A percentile compares a stretch with the other conserved stretches of the same genome.
phyloP scores from a whole-genome alignment of 768 basidiomycete genomes.

The Leccinum disarticulatum region DNA sequence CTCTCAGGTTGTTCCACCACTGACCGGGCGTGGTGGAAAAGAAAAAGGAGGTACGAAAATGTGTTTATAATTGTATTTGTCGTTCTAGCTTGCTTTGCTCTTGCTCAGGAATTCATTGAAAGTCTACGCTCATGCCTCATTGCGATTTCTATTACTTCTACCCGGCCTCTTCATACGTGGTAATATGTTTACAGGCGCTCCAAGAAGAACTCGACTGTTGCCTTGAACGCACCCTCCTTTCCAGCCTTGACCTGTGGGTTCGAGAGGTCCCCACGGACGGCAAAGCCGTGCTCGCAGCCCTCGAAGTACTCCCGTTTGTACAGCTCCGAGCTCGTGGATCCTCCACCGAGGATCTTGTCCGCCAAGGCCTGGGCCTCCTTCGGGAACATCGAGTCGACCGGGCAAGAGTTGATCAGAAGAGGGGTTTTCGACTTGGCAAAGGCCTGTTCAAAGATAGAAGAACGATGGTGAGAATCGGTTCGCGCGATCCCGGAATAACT shows the following conservation, averaged over 20 bases:
- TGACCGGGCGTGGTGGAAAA: constrained; percentile 31
- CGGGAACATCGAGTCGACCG: constrained; percentile 52
- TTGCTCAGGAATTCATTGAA: neutral
- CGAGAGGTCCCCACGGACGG: constrained; percentile 48
- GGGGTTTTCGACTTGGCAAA: constrained; percentile 50
- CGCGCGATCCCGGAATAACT: neutral
- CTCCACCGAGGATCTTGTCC: constrained; percentile 49
- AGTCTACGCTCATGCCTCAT: neutral
- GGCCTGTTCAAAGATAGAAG: constrained; percentile 37
- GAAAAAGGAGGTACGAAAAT: neutral
- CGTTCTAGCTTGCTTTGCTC: neutral
- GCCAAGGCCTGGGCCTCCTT: constrained; percentile 42
- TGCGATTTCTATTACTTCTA: neutral
- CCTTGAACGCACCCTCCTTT: constrained; percentile 55
- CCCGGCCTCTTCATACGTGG: neutral
- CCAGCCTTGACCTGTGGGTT: constrained; percentile 55
- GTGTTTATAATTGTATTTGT: neutral
- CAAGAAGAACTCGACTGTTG: constrained; percentile 54
- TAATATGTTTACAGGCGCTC: constrained; percentile 26
- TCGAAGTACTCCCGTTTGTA: constrained; percentile 25
- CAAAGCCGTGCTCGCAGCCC: constrained; percentile 56
- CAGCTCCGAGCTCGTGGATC: constrained; percentile 44
- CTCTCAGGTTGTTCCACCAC: constrained; percentile 88
- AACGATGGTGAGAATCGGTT: neutral
- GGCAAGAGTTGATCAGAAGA: constrained; percentile 69